Conservation (phyloP, 768 basidiomycete species). For the Boletus subparvulus region DNA sequence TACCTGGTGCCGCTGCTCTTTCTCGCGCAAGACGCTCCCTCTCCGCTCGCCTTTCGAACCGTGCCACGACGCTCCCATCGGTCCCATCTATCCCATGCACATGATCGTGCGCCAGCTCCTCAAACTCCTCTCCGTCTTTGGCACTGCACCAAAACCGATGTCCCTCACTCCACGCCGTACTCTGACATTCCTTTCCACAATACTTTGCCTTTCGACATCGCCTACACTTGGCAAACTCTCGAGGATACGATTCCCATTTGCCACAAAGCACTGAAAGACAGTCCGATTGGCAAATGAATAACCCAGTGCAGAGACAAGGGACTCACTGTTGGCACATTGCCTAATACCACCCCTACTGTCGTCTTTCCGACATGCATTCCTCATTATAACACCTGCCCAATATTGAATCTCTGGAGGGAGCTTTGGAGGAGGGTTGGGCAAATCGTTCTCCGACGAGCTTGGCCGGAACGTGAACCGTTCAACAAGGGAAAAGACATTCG, state of each 20-base stretch:
- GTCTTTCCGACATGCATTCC: slow-evolving; percentile 98
- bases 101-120: slow-evolving; percentile 32
- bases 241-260: slow-evolving; percentile 86
- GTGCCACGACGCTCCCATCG: slow-evolving; percentile 16
- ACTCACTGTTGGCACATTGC: slow-evolving; percentile 95
- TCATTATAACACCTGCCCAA: slow-evolving; percentile 99
- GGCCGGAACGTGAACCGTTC: slow-evolving; percentile 97
- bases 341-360: slow-evolving; percentile 89
- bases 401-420: slow-evolving; percentile 92
- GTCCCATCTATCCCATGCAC: slow-evolving; percentile 8
- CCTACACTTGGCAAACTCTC: slow-evolving; percentile 96
- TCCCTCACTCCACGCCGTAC: slow-evolving; percentile 93
- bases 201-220: slow-evolving; percentile 98
- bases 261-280: slow-evolving; percentile 79
- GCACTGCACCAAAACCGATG: slow-evolving; percentile 94
- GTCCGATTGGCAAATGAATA: slow-evolving; percentile 1
- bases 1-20: slow-evolving; percentile 16
- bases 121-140: slow-evolving; percentile 50
- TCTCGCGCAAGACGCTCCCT: slow-evolving; percentile 35
- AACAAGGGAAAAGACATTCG: slow-evolving; percentile 94
- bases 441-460: slow-evolving; percentile 72
- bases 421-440: slow-evolving; percentile 66
- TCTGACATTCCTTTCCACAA: slow-evolving; percentile 96
- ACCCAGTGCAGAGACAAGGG: background rate
- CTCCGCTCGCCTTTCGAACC: slow-evolving; percentile 38